Conservation (phyloP, 768 basidiomycete species). For the Rhodocollybia butyracea region DNA sequence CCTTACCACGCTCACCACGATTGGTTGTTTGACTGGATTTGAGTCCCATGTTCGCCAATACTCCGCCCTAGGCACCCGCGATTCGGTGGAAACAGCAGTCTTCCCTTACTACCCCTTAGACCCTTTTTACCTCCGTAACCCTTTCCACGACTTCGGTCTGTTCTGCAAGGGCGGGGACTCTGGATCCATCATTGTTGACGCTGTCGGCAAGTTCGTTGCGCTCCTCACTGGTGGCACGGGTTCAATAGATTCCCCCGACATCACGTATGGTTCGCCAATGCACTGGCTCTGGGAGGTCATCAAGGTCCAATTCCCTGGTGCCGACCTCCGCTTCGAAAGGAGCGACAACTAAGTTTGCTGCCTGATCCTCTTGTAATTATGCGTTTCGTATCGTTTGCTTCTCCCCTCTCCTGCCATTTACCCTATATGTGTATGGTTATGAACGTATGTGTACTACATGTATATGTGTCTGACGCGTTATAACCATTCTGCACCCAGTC, state of each 20-base stretch:
- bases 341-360: too few species aligned
- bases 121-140: too few species aligned
- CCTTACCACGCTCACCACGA: slow-evolving; percentile 29
- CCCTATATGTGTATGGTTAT: too few species aligned
- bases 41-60: slow-evolving; percentile 30
- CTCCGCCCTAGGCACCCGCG: slow-evolving; percentile 10
- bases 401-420: too few species aligned
- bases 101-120: slow-evolving; percentile 23
- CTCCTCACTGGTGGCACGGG: slow-evolving; percentile 26
- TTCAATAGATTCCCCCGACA: slow-evolving; percentile 21
- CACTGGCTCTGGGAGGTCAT: slow-evolving; percentile 27
- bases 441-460: too few species aligned
- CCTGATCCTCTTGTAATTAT: too few species aligned
- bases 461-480: too few species aligned
- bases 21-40: slow-evolving; percentile 31
- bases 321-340: slow-evolving; percentile 19
- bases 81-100: slow-evolving; percentile 27
- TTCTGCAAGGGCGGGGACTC: slow-evolving; percentile 34
- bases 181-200: slow-evolving; percentile 30
- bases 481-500: too few species aligned
- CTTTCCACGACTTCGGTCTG: slow-evolving; percentile 19
- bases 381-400: too few species aligned
- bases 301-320: slow-evolving; percentile 16
- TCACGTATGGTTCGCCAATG: slow-evolving; percentile 33
- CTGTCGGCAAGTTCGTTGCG: slow-evolving; percentile 27